A percentile compares a stretch with the other conserved stretches of the same genome.
Evolutionary conservation across 2,329 filamentous ascomycete species (phyloP).

Genomic region (Endoconidiophora laricicola): DNA sequence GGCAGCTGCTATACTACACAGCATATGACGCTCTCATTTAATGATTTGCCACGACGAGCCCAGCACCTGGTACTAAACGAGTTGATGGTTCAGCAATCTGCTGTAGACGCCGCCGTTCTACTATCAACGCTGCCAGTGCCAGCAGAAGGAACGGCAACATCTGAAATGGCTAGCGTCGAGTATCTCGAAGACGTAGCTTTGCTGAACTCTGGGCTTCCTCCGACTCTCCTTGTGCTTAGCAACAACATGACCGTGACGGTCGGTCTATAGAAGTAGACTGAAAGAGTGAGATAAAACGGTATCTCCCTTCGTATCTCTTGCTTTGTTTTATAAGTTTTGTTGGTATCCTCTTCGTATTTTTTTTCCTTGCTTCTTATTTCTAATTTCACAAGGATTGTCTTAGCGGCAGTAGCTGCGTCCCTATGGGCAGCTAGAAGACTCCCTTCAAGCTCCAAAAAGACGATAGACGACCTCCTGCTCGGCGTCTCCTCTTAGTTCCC

Average conservation of each 20-base stretch:
- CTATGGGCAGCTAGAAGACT: background rate
- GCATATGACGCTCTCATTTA: constrained; percentile 59
- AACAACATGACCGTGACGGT: constrained; percentile 84
- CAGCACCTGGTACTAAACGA: constrained; percentile 82
- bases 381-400: background rate
- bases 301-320: constrained; percentile 7
- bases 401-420: background rate
- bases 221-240: constrained; percentile 62
- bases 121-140: constrained; percentile 76
- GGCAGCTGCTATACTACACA: constrained; percentile 37
- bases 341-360: background rate
- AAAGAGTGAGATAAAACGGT: constrained; percentile 6
- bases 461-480: too few relatives aligned
- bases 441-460: background rate
- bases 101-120: constrained; percentile 51
- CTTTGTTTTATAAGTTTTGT: background rate
- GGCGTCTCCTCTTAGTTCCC: too few relatives aligned
- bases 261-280: constrained; percentile 33
- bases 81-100: constrained; percentile 52
- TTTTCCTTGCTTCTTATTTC: background rate
- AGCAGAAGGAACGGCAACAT: constrained; percentile 55
- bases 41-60: constrained; percentile 67
- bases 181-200: constrained; percentile 69
- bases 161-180: constrained; percentile 50
- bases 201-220: constrained; percentile 59